Conservation (phyloP, 2,329 filamentous ascomycete species). For the Arachnomyces sp. region DNA sequence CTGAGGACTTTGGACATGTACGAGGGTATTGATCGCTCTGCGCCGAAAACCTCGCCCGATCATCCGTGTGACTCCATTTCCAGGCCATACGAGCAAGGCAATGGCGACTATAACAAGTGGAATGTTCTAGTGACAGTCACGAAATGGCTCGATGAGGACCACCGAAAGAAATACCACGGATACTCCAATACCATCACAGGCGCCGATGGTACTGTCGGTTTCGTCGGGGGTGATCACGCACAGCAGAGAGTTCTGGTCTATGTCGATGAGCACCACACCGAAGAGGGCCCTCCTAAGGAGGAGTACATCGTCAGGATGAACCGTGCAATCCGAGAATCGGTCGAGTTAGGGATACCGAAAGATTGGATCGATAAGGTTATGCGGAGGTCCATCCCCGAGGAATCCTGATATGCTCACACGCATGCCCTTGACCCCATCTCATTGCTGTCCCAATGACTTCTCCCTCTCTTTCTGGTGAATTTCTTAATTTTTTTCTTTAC, state of each 20-base stretch:
- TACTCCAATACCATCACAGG: no score
- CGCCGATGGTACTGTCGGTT: no score
- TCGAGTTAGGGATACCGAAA: slow-evolving; percentile 25
- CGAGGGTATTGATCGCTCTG: slow-evolving; percentile 26
- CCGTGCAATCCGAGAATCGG: slow-evolving; percentile 32
- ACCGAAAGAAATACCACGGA: slow-evolving; percentile 4
- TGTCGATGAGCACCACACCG: slow-evolving; percentile 33
- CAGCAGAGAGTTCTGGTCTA: slow-evolving; percentile 29
- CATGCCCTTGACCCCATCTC: no score
- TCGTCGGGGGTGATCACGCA: neutral
- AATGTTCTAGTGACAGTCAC: slow-evolving; percentile 23
- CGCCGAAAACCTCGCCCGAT: slow-evolving; percentile 6
- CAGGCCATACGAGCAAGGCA: slow-evolving; percentile 25
- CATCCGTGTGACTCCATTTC: slow-evolving; percentile 11
- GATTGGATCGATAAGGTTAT: slow-evolving; percentile 32
- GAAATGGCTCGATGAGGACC: slow-evolving; percentile 23
- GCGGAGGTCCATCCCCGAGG: slow-evolving; percentile 27
- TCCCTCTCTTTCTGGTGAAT: no score
- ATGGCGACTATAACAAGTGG: slow-evolving; percentile 32
- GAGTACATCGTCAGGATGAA: slow-evolving; percentile 38
- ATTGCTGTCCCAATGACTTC: no score
- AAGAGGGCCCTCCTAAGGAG: slow-evolving; percentile 22
- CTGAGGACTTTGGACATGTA: slow-evolving; percentile 31
- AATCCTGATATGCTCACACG: no score
- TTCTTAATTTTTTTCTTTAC: no score